Evolutionary conservation across 768 basidiomycete genomes (phyloP).

Genomic region (Lyophyllum atratum): DNA sequence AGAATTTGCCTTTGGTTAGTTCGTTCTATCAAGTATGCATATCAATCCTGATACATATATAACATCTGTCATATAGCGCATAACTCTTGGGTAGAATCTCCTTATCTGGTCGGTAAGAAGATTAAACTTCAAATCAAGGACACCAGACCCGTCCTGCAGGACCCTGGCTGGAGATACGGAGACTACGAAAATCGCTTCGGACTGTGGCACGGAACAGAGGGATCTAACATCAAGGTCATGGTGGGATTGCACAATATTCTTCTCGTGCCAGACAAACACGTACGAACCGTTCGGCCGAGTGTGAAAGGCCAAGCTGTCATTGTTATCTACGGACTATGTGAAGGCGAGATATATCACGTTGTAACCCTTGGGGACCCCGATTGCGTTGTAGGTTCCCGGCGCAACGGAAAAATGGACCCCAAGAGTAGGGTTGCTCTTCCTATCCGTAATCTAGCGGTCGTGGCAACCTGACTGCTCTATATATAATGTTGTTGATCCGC

Average conservation of each 20-base stretch:
- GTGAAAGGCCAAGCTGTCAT: slow-evolving; percentile 1
- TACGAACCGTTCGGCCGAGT: not conserved
- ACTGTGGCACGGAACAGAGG: slow-evolving; percentile 1
- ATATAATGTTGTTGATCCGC: no score
- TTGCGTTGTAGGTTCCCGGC: not conserved
- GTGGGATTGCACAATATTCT: not conserved
- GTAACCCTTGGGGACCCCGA: not conserved
- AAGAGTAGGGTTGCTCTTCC: not conserved
- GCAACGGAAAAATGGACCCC: not conserved
- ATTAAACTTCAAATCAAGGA: not conserved
- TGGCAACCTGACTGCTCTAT: not conserved
- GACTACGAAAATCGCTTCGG: not conserved
- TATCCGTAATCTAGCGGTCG: not conserved
- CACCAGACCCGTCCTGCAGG: not conserved
- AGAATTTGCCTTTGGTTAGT: not conserved
- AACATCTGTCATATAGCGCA: not conserved
- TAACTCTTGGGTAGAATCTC: slow-evolving; percentile 2
- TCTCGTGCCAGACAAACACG: slow-evolving; percentile 2
- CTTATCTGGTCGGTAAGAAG: not conserved
- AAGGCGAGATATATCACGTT: not conserved
- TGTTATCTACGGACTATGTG: not conserved
- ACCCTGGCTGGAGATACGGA: slow-evolving; percentile 7
- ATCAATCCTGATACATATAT: no score
- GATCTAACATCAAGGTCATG: not conserved
- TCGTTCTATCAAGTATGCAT: not conserved